A percentile compares a stretch with the other conserved stretches of the same genome.
phyloP scores from a whole-genome alignment of 805 yeast genomes.

The Tetrapisispora nanseiensis region DNA sequence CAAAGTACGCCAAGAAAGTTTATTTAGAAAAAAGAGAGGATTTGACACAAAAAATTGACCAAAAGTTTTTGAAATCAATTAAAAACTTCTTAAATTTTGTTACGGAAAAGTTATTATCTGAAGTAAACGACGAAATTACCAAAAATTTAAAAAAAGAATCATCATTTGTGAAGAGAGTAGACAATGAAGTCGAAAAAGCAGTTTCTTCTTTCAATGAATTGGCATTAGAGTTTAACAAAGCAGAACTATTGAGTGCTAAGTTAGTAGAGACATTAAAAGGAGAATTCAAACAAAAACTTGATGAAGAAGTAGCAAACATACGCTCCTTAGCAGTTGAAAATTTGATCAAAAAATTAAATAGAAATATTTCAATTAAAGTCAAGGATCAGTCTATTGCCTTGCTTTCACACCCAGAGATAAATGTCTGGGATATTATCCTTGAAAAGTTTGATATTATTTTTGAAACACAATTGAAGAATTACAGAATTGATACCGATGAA shows the following conservation, averaged over 20 bases:
- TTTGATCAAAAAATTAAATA: slow-evolving; percentile 36
- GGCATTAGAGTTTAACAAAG: slow-evolving; percentile 15
- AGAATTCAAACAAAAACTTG: slow-evolving; percentile 6
- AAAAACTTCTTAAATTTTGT: slow-evolving; percentile 33
- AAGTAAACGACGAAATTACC: slow-evolving; percentile 22
- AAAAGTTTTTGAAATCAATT: slow-evolving; percentile 36
- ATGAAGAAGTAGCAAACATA: slow-evolving; percentile 24
- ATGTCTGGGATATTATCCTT: slow-evolving; percentile 54
- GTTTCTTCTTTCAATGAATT: neutral
- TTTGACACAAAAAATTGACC: slow-evolving; percentile 41
- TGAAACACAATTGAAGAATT: slow-evolving; percentile 26
- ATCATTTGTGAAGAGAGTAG: slow-evolving; percentile 25
- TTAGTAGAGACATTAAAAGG: neutral
- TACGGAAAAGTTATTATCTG: slow-evolving; percentile 27
- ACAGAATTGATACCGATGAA: slow-evolving; percentile 9
- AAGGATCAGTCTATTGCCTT: slow-evolving; percentile 42
- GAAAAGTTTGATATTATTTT: slow-evolving; percentile 34
- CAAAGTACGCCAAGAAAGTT: slow-evolving; percentile 60
- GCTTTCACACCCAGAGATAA: slow-evolving; percentile 39
- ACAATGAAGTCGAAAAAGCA: neutral
- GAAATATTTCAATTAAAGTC: slow-evolving; percentile 37
- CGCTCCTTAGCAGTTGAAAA: slow-evolving; percentile 34
- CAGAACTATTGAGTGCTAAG: slow-evolving; percentile 1
- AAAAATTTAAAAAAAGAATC: slow-evolving; percentile 23
- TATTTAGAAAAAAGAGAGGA: slow-evolving; percentile 51